Evolutionary conservation across 805 yeast species (phyloP).

Genomic region (Starmerella powellii): DNA sequence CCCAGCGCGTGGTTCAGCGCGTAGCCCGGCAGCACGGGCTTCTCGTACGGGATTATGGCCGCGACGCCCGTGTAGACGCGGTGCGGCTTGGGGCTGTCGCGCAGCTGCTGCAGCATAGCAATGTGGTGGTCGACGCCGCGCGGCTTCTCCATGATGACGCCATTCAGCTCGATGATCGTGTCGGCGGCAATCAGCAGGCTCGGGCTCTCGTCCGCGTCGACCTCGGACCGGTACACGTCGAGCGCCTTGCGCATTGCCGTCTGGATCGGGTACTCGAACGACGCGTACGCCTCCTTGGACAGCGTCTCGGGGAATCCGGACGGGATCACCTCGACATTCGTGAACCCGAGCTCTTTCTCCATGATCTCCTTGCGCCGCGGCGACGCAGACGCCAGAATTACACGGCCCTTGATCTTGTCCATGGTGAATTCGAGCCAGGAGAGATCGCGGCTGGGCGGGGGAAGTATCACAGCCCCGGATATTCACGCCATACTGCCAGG

Average conservation of each 20-base stretch:
- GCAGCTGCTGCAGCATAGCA: constrained; percentile 36
- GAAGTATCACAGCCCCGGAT: not conserved
- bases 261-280: constrained; percentile 50
- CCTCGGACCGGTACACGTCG: constrained; percentile 39
- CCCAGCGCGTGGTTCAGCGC: constrained; percentile 34
- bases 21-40: constrained; percentile 35
- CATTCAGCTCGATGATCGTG: constrained; percentile 53
- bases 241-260: constrained; percentile 61
- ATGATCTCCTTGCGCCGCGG: constrained; percentile 71
- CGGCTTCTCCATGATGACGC: constrained; percentile 71
- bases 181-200: constrained; percentile 50
- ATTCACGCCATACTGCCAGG: too few species aligned
- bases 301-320: constrained; percentile 72
- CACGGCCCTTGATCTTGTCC: constrained; percentile 19
- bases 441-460: not conserved
- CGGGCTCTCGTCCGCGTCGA: constrained; percentile 28
- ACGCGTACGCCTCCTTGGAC: constrained; percentile 38
- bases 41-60: constrained; percentile 34
- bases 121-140: constrained; percentile 40
- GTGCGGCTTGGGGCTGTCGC: constrained; percentile 37
- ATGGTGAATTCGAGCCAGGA: constrained; percentile 3
- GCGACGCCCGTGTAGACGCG: constrained; percentile 46
- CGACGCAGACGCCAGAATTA: constrained; percentile 73
- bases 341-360: constrained; percentile 33
- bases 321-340: constrained; percentile 35